Percentiles rank a stretch among this genome's conserved stretches.
Conservation (phyloP, 192 early-diverging fungal species). For the Linnemannia zychae region DNA sequence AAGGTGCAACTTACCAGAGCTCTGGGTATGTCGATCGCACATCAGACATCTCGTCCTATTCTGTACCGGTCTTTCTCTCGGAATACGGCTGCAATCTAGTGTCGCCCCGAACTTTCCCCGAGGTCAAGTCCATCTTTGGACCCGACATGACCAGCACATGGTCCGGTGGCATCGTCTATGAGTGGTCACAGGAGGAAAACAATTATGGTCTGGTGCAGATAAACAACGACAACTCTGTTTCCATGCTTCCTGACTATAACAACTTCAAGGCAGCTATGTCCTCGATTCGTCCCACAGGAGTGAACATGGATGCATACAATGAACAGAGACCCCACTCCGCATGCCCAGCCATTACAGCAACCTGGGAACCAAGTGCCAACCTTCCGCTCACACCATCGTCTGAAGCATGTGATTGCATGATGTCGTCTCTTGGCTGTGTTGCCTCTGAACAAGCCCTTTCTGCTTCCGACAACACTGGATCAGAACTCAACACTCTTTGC, state of each 20-base stretch:
- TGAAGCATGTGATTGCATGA: conserved; percentile 73
- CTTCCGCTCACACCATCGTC: conserved; percentile 74
- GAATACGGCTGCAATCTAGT: conserved; percentile 83
- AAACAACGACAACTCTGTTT: conserved; percentile 53
- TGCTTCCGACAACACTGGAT: conserved; percentile 27
- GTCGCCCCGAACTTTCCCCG: conserved; percentile 73
- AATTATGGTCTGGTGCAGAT: conserved; percentile 79
- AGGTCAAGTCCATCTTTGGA: conserved; percentile 75
- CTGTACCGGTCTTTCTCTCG: conserved; percentile 77
- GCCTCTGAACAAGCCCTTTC: conserved; percentile 37
- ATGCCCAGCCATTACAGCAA: conserved; percentile 56
- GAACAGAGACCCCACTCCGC: conserved; percentile 56
- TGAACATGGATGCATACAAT: conserved; percentile 67
- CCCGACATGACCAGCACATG: conserved; percentile 73
- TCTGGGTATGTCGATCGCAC: conserved; percentile 78
- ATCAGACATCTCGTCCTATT: conserved; percentile 68
- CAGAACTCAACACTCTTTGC: conserved; percentile 55
- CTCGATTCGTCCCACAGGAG: conserved; percentile 64
- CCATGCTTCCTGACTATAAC: conserved; percentile 66
- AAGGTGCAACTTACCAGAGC: conserved; percentile 62
- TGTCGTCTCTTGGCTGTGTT: conserved; percentile 67
- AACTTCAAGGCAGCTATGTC: conserved; percentile 69
- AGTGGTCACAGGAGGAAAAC: conserved; percentile 79
- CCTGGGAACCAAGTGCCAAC: conserved; percentile 66
- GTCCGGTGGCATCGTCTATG: conserved; percentile 82